Evolutionary conservation across 2,329 filamentous ascomycete species (phyloP).

Genomic region (Blumeria hordei): DNA sequence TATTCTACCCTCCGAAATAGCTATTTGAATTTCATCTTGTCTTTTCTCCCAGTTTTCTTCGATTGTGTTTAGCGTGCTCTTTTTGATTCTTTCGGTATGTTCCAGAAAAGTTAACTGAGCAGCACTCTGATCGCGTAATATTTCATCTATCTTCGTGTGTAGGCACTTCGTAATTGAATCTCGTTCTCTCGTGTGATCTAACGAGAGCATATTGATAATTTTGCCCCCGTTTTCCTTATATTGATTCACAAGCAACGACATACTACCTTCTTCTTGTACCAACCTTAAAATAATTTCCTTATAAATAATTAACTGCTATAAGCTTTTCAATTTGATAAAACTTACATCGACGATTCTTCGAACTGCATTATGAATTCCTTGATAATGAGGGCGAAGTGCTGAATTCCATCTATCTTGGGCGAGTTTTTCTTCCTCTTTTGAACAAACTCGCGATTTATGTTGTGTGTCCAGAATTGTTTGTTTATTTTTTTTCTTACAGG

Average conservation of each 20-base stretch:
- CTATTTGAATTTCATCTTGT: conserved; percentile 8
- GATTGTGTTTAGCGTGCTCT: conserved; percentile 4
- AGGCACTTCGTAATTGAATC: conserved; percentile 5
- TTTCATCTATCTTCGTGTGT: conserved; percentile 6
- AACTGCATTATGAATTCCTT: conserved; percentile 7
- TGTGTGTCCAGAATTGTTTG: conserved; percentile 8
- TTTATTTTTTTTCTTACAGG: conserved; percentile 4
- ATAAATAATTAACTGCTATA: conserved; percentile 5
- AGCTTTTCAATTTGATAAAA: neutral
- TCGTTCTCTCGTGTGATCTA: conserved; percentile 6
- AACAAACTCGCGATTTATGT: conserved; percentile 1
- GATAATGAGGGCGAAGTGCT: conserved; percentile 13
- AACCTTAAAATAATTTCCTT: conserved; percentile 14
- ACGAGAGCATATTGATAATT: conserved; percentile 7
- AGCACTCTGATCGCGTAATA: conserved; percentile 7
- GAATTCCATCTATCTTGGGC: conserved; percentile 9
- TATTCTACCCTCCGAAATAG: conserved; percentile 5
- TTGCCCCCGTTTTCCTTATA: conserved; percentile 12
- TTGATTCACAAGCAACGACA: conserved; percentile 11
- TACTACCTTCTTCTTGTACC: conserved; percentile 11
- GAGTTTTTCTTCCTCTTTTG: conserved; percentile 3
- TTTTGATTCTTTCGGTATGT: conserved; percentile 5
- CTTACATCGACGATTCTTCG: conserved; percentile 14
- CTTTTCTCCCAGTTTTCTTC: conserved; percentile 10
- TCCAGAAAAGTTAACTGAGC: conserved; percentile 5